Base-by-base conservation (phyloP, 805 yeast genomes). In the Kazachstania bromeliacearum region DNA sequence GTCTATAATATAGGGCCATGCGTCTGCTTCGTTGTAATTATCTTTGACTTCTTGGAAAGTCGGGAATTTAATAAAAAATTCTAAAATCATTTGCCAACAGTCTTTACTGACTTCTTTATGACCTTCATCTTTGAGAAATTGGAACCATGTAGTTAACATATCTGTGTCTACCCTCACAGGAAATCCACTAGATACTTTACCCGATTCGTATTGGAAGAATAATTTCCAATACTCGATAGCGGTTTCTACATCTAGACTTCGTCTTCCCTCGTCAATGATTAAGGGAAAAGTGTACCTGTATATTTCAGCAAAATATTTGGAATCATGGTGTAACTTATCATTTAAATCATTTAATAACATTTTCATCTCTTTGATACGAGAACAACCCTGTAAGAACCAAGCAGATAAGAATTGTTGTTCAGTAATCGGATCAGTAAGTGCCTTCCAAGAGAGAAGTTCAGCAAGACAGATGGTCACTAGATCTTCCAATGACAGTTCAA, bases 1-100 rank as follows among this genome's bases (percentile, higher is more conserved):
- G 55, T 89, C 98, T 45, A 89, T 75, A 13, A 85, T 63, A 36
- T 83, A 74, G 4, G 97, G 98, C 97, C 97, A 89, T 1, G 96
- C 83, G 17, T 81, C 87, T 46, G 73, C 71, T 44, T 80, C 92
- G 47, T 81, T 88, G 57, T 87, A 88, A 2, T 58, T 60, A 2
- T 38, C 30, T 12, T 60, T 59, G 4, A 89, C 62, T 1, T 51
- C 43, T 0, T 81, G 74, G 40, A 84, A 82, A 13, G 54, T 43
- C 1, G 73, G 58, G 40, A 67, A 67, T 41, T 72, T 71, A 36
- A 63, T 58, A 37, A 79, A 58, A 49, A 87, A 85, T 38, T 77
- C 75, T 37, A 69, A 69, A 38, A 82, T 63, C 96, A 88, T 87
- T 42, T 73, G 69, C 96, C 96, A 89, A 17, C 78, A 73, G 51